phyloP scores from a whole-genome alignment of 192 early-diverging fungal genomes.

The Phycomyces nitens region DNA sequence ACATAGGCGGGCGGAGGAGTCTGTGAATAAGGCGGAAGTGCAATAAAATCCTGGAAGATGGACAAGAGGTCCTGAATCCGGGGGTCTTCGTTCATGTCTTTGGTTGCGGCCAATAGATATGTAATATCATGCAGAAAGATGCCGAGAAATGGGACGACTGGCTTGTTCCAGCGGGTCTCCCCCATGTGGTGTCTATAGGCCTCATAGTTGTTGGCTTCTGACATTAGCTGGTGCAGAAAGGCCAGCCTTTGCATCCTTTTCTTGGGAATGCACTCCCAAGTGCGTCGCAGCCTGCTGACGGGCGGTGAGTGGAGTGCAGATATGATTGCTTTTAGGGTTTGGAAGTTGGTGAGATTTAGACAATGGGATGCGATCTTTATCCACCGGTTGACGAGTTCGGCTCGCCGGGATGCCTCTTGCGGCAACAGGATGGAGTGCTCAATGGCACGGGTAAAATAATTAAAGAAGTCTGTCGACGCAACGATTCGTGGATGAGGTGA shows the following conservation, averaged over 20 bases:
- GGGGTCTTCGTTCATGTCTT: slow-evolving; percentile 46
- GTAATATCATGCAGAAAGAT: slow-evolving; percentile 77
- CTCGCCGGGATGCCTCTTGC: slow-evolving; percentile 51
- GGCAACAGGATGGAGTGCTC: slow-evolving; percentile 69
- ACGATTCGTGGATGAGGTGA: slow-evolving; percentile 58
- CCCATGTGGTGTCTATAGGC: slow-evolving; percentile 64
- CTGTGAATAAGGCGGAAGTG: slow-evolving; percentile 52
- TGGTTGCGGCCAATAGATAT: slow-evolving; percentile 63
- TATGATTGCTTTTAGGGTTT: slow-evolving; percentile 67
- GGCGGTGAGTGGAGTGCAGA: slow-evolving; percentile 68
- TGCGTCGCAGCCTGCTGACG: slow-evolving; percentile 62
- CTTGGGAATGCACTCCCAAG: slow-evolving; percentile 68
- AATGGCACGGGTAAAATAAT: slow-evolving; percentile 70
- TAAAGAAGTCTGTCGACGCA: slow-evolving; percentile 75
- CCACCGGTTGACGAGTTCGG: slow-evolving; percentile 64
- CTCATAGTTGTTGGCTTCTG: slow-evolving; percentile 68
- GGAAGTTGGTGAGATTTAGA: slow-evolving; percentile 60
- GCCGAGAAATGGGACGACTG: slow-evolving; percentile 71
- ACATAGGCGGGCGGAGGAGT: slow-evolving; percentile 46
- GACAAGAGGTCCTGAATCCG: slow-evolving; percentile 59
- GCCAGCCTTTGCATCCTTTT: slow-evolving; percentile 57
- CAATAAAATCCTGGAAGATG: slow-evolving; percentile 51
- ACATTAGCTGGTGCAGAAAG: slow-evolving; percentile 52
- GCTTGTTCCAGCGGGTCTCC: too few species aligned
- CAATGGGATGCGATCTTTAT: slow-evolving; percentile 61